Percentiles rank a stretch among this genome's conserved stretches.
phyloP scores from a whole-genome alignment of 2,329 filamentous ascomycete genomes.

The Microdochium trichocladiopsis region DNA sequence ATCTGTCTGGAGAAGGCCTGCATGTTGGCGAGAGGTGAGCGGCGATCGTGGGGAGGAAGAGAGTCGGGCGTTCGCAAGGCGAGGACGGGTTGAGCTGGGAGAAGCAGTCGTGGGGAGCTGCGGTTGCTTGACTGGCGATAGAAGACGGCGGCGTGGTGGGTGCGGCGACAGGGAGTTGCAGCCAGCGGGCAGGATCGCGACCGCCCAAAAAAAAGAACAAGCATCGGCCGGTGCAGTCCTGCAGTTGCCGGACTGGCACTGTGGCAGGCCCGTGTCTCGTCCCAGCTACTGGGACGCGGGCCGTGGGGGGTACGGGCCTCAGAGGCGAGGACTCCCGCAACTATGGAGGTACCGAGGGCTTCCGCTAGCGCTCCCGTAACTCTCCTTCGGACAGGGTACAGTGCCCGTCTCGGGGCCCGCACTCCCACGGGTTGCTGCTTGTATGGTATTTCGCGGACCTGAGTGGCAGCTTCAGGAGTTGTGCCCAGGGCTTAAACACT shows the following conservation, averaged over 20 bases:
- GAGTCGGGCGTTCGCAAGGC: not conserved
- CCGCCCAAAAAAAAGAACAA: not conserved
- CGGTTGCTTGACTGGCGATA: not conserved
- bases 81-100: not conserved
- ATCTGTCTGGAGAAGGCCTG: slow-evolving; percentile 73
- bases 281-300: not conserved
- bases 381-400: not conserved
- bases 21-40: slow-evolving; percentile 48
- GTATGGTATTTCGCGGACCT: not conserved
- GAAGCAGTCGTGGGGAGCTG: not conserved
- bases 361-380: not conserved
- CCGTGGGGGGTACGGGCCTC: not conserved
- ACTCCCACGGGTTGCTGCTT: not conserved
- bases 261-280: not conserved
- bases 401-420: not conserved
- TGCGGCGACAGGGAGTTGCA: not conserved
- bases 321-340: not conserved
- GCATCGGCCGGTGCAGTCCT: not conserved
- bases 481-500: too few species aligned
- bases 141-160: slow-evolving; percentile 1
- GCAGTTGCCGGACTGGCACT: not conserved
- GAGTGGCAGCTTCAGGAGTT: too few species aligned
- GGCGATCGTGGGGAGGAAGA: slow-evolving; percentile 4
- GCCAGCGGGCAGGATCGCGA: not conserved
- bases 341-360: not conserved